A percentile compares a stretch with the other conserved stretches of the same genome.
These are phyloP conservation scores for Aethionema arabicum DNA, from an alignment of 345 rosid species.

Conservation along the genomic window DNA sequence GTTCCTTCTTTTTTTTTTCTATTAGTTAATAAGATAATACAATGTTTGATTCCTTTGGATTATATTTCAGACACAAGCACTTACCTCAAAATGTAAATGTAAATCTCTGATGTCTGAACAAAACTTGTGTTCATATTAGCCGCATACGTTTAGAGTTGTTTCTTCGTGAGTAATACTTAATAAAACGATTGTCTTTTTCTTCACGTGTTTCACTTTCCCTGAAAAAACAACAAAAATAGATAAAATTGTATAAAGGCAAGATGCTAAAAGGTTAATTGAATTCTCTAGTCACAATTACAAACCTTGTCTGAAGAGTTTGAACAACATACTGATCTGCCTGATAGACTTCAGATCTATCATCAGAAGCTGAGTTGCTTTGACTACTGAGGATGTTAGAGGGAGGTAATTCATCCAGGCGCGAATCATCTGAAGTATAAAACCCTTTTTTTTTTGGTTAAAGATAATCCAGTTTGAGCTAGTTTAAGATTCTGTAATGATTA, in stretches of 20 bases:
- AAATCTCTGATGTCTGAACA: conserved; percentile 3
- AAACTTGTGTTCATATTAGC: conserved; percentile 22
- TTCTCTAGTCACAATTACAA: conserved; percentile 5
- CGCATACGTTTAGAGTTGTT: conserved; percentile 21
- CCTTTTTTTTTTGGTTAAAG: conserved; percentile 5
- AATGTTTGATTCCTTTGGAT: conserved; percentile 3
- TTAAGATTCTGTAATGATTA: conserved; percentile 2
- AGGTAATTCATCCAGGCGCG: conserved; percentile 25
- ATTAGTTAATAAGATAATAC: not conserved
- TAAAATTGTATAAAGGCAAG: not conserved
- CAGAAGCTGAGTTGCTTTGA: conserved; percentile 34
- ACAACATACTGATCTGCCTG: conserved; percentile 50
- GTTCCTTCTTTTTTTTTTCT: conserved; percentile 7
- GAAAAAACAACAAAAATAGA: conserved; percentile 6
- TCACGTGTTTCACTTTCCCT: conserved; percentile 18
- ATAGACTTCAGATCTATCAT: conserved; percentile 44
- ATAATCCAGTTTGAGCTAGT: conserved; percentile 4
- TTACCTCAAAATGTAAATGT: conserved; percentile 4
- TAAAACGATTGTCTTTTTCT: conserved; percentile 12
- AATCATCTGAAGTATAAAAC: conserved; percentile 5
- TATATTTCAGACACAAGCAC: conserved; percentile 3
- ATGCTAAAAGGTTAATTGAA: not conserved
- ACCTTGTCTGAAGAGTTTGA: conserved; percentile 26
- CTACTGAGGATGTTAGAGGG: conserved; percentile 25
- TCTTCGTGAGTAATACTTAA: conserved; percentile 25